A percentile compares a stretch with the other conserved stretches of the same genome.
Conservation (phyloP, 2,329 filamentous ascomycete genomes). For the Fusarium torreyae region DNA sequence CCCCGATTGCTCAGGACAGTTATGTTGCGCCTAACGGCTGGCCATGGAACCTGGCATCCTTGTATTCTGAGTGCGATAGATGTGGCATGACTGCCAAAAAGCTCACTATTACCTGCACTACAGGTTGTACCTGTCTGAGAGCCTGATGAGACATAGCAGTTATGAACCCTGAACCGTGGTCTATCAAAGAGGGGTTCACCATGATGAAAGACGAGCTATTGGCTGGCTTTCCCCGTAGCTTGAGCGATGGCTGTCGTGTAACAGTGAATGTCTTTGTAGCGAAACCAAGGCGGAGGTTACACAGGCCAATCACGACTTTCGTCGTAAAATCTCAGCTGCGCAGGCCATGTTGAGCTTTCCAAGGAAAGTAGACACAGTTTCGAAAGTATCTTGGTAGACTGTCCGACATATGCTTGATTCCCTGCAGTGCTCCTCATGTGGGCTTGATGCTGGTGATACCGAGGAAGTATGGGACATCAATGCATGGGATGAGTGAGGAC, state of each 20-base stretch:
- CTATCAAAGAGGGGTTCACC: slow-evolving; percentile 29
- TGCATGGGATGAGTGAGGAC: slow-evolving; percentile 9
- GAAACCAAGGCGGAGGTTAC: slow-evolving; percentile 24
- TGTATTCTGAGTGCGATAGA: slow-evolving; percentile 2
- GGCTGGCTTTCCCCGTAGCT: slow-evolving; percentile 30
- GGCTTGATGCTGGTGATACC: slow-evolving; percentile 38
- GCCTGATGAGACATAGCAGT: slow-evolving; percentile 40
- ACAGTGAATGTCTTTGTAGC: slow-evolving; percentile 28
- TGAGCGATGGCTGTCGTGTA: slow-evolving; percentile 42
- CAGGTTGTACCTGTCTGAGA: slow-evolving; percentile 11
- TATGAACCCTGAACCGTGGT: slow-evolving; percentile 32
- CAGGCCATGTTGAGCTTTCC: slow-evolving; percentile 27
- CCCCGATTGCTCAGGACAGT: too few relatives aligned
- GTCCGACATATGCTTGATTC: slow-evolving; percentile 21
- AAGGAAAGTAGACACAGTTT: slow-evolving; percentile 41
- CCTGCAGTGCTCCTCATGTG: slow-evolving; percentile 24
- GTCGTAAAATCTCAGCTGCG: slow-evolving; percentile 30
- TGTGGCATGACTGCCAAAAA: slow-evolving; percentile 1
- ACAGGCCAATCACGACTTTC: slow-evolving; percentile 34
- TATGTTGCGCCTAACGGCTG: too few relatives aligned
- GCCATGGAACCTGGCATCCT: not conserved
- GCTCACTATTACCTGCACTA: slow-evolving; percentile 3
- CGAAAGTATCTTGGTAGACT: slow-evolving; percentile 32
- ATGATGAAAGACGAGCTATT: slow-evolving; percentile 20
- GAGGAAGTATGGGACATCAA: slow-evolving; percentile 20